A percentile compares a stretch with the other conserved stretches of the same genome.
Evolutionary conservation across 2,329 filamentous ascomycete genomes (phyloP).

Genomic region (Cercospora sp.): DNA sequence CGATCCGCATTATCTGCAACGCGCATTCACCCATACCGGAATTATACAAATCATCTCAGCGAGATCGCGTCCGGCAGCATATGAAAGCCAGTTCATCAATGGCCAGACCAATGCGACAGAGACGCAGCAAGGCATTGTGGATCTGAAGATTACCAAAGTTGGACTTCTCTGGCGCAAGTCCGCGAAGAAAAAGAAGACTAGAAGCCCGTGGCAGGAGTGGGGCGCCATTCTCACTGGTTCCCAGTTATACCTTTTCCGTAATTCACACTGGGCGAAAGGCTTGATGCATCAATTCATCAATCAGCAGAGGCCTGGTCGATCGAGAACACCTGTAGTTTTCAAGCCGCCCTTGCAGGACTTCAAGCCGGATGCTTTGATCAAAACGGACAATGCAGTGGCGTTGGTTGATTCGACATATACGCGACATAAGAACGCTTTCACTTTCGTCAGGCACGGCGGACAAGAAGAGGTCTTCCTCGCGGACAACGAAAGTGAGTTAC

Average conservation of each 20-base stretch:
- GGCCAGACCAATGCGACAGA: conserved; percentile 61
- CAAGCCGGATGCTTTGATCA: conserved; percentile 90
- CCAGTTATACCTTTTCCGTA: conserved; percentile 94
- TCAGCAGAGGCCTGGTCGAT: conserved; percentile 74
- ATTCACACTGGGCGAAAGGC: conserved; percentile 87
- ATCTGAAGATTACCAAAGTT: conserved; percentile 97
- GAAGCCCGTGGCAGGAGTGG: conserved; percentile 99
- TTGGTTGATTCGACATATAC: conserved; percentile 83
- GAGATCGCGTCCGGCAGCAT: conserved; percentile 88
- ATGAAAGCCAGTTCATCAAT: conserved; percentile 68
- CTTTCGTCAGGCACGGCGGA: conserved; percentile 82
- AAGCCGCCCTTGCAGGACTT: conserved; percentile 87
- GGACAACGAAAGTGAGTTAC: conserved; percentile 86
- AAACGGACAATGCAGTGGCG: conserved; percentile 88
- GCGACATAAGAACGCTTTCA: conserved; percentile 93
- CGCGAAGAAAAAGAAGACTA: conserved; percentile 86
- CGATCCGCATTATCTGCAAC: conserved; percentile 79
- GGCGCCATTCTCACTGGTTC: conserved; percentile 95
- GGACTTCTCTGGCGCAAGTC: conserved; percentile 94
- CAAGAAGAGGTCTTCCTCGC: conserved; percentile 89
- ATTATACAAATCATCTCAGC: conserved; percentile 94
- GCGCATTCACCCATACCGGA: conserved; percentile 86
- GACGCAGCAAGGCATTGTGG: conserved; percentile 87
- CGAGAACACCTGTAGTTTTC: conserved; percentile 78
- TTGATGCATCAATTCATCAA: conserved; percentile 77